These are phyloP conservation scores for Trichoderma citrinoviride DNA, from an alignment of 2,329 filamentous ascomycete genomes.

Conservation along the genomic window DNA sequence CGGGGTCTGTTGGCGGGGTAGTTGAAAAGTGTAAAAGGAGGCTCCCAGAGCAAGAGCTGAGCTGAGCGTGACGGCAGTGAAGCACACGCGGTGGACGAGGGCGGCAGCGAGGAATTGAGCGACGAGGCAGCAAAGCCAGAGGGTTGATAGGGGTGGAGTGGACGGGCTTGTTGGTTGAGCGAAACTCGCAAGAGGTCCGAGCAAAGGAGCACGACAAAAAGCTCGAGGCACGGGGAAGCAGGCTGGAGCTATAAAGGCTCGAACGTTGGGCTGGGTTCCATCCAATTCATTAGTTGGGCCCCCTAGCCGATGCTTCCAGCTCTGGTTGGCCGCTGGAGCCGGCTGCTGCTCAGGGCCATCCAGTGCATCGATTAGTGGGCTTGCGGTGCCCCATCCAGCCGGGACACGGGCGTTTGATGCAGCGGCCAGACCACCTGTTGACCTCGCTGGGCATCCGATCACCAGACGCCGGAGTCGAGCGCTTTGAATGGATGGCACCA, in stretches of 20 bases:
- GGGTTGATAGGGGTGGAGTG: neutral
- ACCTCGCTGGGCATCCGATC: neutral
- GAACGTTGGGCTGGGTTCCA: neutral
- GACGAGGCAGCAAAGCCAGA: neutral
- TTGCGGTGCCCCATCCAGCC: neutral
- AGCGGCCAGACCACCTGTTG: neutral
- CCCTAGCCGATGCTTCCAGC: neutral
- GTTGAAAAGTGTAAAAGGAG: constrained; percentile 13
- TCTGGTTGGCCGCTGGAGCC: constrained; percentile 7
- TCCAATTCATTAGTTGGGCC: neutral
- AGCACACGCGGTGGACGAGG: neutral
- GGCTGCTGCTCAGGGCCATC: neutral
- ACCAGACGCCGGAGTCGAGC: neutral
- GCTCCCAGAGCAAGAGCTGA: neutral
- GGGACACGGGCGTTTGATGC: neutral
- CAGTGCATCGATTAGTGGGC: constrained; percentile 3
- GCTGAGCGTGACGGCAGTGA: neutral
- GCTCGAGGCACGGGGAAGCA: constrained; percentile 5
- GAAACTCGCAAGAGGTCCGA: constrained; percentile 3
- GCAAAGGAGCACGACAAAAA: neutral
- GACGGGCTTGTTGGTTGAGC: neutral
- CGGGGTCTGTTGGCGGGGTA: constrained; percentile 41
- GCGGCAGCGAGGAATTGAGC: neutral
- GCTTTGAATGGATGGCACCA: neutral
- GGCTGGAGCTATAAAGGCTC: constrained; percentile 13